Conservation (phyloP, 345 rosid genomes). For the Populus nigra region DNA sequence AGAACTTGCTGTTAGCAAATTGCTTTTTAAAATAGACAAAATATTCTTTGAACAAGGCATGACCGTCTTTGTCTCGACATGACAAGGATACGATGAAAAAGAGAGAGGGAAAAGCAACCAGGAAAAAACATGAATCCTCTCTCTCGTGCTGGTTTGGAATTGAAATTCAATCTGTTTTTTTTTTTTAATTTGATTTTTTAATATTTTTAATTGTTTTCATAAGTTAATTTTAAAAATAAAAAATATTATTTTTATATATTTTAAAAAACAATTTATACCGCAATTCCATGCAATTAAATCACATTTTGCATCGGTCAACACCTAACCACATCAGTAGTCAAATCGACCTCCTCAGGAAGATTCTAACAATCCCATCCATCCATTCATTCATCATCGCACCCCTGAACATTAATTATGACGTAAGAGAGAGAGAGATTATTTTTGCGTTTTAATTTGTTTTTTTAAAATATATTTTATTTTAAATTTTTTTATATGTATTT, state of each 20-base stretch:
- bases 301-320: background rate
- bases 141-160: too few species aligned
- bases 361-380: background rate
- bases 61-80: background rate
- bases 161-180: too few species aligned
- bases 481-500: too few species aligned
- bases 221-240: too few species aligned
- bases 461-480: too few species aligned
- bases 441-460: too few species aligned
- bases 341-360: conserved; percentile 2
- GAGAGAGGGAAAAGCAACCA: background rate
- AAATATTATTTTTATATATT: too few species aligned
- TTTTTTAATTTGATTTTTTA: too few species aligned
- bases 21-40: background rate
- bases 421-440: too few species aligned
- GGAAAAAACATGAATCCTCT: background rate
- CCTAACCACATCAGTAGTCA: conserved; percentile 23
- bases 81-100: too few species aligned
- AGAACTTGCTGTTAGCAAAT: background rate
- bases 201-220: too few species aligned
- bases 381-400: background rate
- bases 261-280: too few species aligned
- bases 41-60: background rate
- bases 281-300: background rate
- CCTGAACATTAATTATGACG: background rate